phyloP scores from a whole-genome alignment of 2,329 filamentous ascomycete genomes.

The Trichoderma breve region DNA sequence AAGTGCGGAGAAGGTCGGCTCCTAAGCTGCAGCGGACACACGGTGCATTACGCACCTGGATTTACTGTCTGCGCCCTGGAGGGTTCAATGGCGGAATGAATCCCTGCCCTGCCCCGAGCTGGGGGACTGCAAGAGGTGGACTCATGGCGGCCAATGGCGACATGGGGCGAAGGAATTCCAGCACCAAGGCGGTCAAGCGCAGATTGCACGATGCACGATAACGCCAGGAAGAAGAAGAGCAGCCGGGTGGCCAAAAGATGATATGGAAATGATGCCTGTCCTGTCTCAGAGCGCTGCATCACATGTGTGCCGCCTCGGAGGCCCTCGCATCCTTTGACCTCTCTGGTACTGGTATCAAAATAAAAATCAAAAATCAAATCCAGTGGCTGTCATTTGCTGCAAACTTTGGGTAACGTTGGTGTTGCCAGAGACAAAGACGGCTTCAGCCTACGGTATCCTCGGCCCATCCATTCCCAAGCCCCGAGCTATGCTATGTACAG shows the following conservation, averaged over 20 bases:
- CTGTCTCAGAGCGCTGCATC: background rate
- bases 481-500: background rate
- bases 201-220: background rate
- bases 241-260: too few relatives aligned
- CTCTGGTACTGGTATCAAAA: background rate
- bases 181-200: conserved; percentile 4
- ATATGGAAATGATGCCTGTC: background rate
- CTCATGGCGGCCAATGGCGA: background rate
- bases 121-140: background rate
- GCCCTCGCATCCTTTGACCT: background rate
- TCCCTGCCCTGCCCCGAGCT: background rate
- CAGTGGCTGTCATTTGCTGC: background rate
- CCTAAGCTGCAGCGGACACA: background rate
- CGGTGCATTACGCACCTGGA: background rate
- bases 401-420: background rate
- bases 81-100: conserved; percentile 5
- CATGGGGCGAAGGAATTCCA: background rate
- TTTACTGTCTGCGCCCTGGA: conserved; percentile 6
- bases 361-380: background rate
- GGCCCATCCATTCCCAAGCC: background rate
- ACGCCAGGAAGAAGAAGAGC: background rate
- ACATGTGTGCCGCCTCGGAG: background rate
- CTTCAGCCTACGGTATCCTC: conserved; percentile 12
- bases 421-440: background rate
- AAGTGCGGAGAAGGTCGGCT: background rate